Conservation (phyloP, 2,329 filamentous ascomycete species). For the Talaromyces sp. region DNA sequence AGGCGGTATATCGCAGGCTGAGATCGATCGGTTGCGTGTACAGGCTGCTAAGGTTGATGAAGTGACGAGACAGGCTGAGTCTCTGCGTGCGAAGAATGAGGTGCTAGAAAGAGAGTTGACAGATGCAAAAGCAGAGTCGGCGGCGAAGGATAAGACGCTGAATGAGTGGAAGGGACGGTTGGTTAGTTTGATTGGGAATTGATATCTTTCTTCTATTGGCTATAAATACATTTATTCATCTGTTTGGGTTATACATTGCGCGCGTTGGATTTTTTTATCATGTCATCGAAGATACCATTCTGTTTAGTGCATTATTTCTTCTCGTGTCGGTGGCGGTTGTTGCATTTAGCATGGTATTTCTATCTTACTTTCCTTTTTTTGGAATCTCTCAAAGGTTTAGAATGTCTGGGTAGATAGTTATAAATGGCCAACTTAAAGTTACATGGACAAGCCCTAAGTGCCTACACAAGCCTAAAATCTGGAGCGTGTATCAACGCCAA, state of each 20-base stretch:
- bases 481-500: neutral
- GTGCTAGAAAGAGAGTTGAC: conserved; percentile 12
- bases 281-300: conserved; percentile 11
- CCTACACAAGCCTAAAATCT: neutral
- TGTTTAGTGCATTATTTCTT: conserved; percentile 1
- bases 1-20: conserved; percentile 12
- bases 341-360: neutral
- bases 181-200: conserved; percentile 17
- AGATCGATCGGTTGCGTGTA: conserved; percentile 13
- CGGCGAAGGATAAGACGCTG: conserved; percentile 14
- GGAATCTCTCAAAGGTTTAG: neutral
- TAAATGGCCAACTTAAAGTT: neutral
- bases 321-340: neutral
- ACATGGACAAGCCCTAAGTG: neutral
- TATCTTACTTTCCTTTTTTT: neutral
- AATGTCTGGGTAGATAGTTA: neutral
- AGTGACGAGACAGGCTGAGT: conserved; percentile 10
- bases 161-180: conserved; percentile 19
- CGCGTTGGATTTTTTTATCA: neutral
- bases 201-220: neutral
- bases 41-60: conserved; percentile 15
- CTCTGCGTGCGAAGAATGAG: conserved; percentile 14
- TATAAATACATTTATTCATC: neutral
- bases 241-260: neutral
- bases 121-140: conserved; percentile 13